These are phyloP conservation scores for Trichophyton verrucosum DNA, from an alignment of 2,329 filamentous ascomycete species.

Conservation along the genomic window DNA sequence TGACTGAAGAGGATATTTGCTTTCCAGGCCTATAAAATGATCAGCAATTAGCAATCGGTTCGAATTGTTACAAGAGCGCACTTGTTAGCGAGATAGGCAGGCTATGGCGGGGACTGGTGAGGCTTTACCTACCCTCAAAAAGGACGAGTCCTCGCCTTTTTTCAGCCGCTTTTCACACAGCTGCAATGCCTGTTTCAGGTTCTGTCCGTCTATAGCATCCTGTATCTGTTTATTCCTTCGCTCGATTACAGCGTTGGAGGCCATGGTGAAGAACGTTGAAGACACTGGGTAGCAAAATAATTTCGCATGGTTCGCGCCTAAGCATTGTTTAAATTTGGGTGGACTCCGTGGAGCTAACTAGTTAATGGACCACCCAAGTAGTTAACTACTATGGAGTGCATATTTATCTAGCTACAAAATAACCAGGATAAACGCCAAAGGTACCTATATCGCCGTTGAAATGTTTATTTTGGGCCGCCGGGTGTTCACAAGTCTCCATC, in stretches of 20 bases:
- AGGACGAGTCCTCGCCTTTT: conserved; percentile 39
- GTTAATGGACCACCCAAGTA: not conserved
- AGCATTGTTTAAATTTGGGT: not conserved
- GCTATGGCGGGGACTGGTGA: not conserved
- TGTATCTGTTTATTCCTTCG: conserved; percentile 39
- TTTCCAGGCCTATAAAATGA: conserved; percentile 29
- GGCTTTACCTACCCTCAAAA: conserved; percentile 25
- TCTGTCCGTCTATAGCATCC: conserved; percentile 37
- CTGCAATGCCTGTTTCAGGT: conserved; percentile 39
- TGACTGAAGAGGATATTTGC: conserved; percentile 31
- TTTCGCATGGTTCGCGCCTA: not conserved
- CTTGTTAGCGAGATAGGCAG: not conserved
- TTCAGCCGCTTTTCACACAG: conserved; percentile 42
- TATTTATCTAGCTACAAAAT: no score
- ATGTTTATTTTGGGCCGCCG: no score
- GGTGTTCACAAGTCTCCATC: not conserved
- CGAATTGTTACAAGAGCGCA: not conserved
- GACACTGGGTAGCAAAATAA: not conserved
- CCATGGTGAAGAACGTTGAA: conserved; percentile 17
- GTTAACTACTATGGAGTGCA: no score
- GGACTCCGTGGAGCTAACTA: not conserved
- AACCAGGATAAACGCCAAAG: no score
- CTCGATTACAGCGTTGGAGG: conserved; percentile 29
- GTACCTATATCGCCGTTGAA: no score
- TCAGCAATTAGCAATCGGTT: not conserved